Evolutionary conservation across 1,284 basidiomycete genomes (phyloP).

Genomic region (Leccinum insolens): DNA sequence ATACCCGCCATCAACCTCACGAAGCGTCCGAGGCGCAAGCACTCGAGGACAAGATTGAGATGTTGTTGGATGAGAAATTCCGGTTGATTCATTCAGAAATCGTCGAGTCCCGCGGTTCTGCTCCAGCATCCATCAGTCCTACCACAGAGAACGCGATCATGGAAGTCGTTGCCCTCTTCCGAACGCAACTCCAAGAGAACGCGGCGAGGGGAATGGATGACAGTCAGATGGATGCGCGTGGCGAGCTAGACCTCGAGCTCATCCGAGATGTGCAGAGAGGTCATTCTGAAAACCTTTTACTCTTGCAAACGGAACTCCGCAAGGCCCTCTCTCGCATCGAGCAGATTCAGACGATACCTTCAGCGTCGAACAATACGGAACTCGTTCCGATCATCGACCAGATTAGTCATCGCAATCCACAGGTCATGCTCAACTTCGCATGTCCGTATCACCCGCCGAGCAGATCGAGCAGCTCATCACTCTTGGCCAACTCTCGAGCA

Average conservation of each 20-base stretch:
- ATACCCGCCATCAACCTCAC: slow-evolving; percentile 56
- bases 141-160: slow-evolving; percentile 61
- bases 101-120: slow-evolving; percentile 21
- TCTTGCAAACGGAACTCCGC: slow-evolving; percentile 62
- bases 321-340: slow-evolving; percentile 45
- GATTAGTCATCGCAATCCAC: slow-evolving; percentile 54
- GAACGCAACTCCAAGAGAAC: slow-evolving; percentile 65
- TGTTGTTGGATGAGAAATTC: slow-evolving; percentile 69
- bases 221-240: slow-evolving; percentile 67
- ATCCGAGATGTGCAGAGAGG: slow-evolving; percentile 72
- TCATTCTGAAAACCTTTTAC: slow-evolving; percentile 57
- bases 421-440: slow-evolving; percentile 50
- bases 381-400: slow-evolving; percentile 54
- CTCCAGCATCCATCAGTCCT: slow-evolving; percentile 39
- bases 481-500: slow-evolving; percentile 61
- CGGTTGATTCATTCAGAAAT: slow-evolving; percentile 51
- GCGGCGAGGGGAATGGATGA: slow-evolving; percentile 62
- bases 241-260: slow-evolving; percentile 76
- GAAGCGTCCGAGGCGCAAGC: slow-evolving; percentile 56
- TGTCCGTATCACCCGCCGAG: too few relatives aligned
- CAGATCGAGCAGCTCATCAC: slow-evolving; percentile 25
- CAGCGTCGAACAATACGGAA: slow-evolving; percentile 28
- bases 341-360: slow-evolving; percentile 27
- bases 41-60: slow-evolving; percentile 59
- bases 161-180: slow-evolving; percentile 69